These are phyloP conservation scores for Camellia lanceoleosa DNA, from an alignment of 148 eudicot species.

Conservation along the genomic window DNA sequence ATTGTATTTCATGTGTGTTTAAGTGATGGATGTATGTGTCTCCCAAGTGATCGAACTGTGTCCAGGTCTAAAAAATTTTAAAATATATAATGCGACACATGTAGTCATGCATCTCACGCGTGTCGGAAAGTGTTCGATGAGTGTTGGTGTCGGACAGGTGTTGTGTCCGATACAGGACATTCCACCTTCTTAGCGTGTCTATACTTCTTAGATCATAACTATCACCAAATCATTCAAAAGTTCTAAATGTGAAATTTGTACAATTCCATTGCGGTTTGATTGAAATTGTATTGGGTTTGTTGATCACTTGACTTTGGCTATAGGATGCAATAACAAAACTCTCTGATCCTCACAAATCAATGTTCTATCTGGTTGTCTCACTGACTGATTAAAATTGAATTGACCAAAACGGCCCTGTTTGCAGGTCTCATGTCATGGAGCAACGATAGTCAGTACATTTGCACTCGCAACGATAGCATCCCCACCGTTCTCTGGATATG, in stretches of 20 bases:
- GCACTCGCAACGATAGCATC: constrained; percentile 93
- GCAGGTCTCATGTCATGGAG: constrained; percentile 98
- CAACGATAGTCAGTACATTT: constrained; percentile 73
- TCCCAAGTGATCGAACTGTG: no score
- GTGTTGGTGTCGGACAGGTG: no score
- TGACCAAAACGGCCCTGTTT: neutral
- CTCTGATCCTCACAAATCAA: neutral
- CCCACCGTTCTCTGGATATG: constrained; percentile 87
- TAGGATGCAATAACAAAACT: neutral
- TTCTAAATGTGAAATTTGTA: neutral
- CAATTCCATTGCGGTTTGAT: neutral
- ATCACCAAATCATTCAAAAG: neutral
- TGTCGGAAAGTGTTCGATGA: no score
- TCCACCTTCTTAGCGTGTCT: no score
- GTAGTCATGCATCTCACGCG: no score
- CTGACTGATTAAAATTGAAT: neutral
- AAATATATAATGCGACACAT: no score
- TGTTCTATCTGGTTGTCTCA: neutral
- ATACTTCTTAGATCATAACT: neutral
- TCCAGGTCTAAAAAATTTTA: no score
- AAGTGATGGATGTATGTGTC: no score
- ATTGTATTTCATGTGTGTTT: no score
- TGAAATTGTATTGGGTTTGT: neutral
- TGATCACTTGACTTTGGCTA: neutral
- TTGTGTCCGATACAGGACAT: no score